A percentile compares a stretch with the other conserved stretches of the same genome.
Conservation (phyloP, 495 filamentous ascomycete genomes). For the Durotheca rogersii region DNA sequence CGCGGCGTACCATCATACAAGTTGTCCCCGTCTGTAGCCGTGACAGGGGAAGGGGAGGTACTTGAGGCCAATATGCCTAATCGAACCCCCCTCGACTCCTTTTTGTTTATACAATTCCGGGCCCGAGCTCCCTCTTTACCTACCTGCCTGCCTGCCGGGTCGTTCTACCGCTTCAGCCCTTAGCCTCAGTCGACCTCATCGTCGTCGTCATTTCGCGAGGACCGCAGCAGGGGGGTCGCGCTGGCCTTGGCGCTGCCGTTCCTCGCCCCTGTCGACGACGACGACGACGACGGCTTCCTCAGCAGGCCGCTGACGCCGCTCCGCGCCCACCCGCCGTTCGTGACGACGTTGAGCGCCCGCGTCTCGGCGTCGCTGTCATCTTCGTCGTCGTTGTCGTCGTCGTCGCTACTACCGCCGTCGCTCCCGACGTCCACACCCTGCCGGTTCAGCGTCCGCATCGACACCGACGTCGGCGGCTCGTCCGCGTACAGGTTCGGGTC, state of each 20-base stretch:
- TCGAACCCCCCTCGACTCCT: too few relatives aligned
- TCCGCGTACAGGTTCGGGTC: slow-evolving; percentile 52
- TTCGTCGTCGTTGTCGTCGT: slow-evolving; percentile 29
- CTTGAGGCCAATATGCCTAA: too few relatives aligned
- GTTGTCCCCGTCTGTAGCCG: too few relatives aligned
- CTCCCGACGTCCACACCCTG: slow-evolving; percentile 38
- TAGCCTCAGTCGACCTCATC: background rate
- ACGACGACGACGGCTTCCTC: slow-evolving; percentile 19
- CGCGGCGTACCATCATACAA: too few relatives aligned
- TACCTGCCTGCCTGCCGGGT: too few relatives aligned
- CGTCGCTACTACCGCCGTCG: slow-evolving; percentile 31
- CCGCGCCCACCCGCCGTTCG: slow-evolving; percentile 41
- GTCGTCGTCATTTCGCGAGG: background rate
- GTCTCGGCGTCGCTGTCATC: slow-evolving; percentile 39
- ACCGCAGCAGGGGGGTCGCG: slow-evolving; percentile 3
- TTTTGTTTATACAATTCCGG: too few relatives aligned
- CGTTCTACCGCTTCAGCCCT: too few relatives aligned
- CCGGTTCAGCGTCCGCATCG: slow-evolving; percentile 44
- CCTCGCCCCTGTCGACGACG: background rate
- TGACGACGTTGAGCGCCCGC: slow-evolving; percentile 45
- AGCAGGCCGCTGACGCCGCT: slow-evolving; percentile 39
- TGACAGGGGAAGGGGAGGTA: too few relatives aligned
- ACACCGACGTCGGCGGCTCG: slow-evolving; percentile 38
- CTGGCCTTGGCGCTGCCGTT: slow-evolving; percentile 1
- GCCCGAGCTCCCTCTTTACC: too few relatives aligned